Evolutionary conservation across 129 eudicot genomes (phyloP).

Genomic region (Helianthus annuus): HanXRQr2.0-SUNRISE NC_035433.2:8079565-8080064

Average conservation of each 20-base stretch:
- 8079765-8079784: slow-evolving; percentile 1
- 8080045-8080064: not conserved
- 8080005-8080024: slow-evolving; percentile 54
- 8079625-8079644: slow-evolving; percentile 85
- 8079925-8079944: slow-evolving; percentile 92
- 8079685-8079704: slow-evolving; percentile 89
- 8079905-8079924: slow-evolving; percentile 86
- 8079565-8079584: slow-evolving; percentile 93
- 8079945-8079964: slow-evolving; percentile 94
- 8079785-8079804: not conserved
- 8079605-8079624: slow-evolving; percentile 95
- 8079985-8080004: slow-evolving; percentile 88
- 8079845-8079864: slow-evolving; percentile 70
- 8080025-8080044: not conserved
- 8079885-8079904: slow-evolving; percentile 85
- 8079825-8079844: slow-evolving; percentile 77
- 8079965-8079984: slow-evolving; percentile 97
- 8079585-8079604: slow-evolving; percentile 77
- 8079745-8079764: slow-evolving; percentile 2
- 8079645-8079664: slow-evolving; percentile 95
- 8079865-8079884: slow-evolving; percentile 86
- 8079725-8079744: slow-evolving; percentile 30
- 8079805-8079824: slow-evolving; percentile 79
- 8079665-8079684: slow-evolving; percentile 88
- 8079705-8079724: slow-evolving; percentile 98